Percentiles rank a stretch among this genome's conserved stretches.
Conservation (phyloP, 192 early-diverging fungal genomes). For the Umbelopsis isabellina region DNA sequence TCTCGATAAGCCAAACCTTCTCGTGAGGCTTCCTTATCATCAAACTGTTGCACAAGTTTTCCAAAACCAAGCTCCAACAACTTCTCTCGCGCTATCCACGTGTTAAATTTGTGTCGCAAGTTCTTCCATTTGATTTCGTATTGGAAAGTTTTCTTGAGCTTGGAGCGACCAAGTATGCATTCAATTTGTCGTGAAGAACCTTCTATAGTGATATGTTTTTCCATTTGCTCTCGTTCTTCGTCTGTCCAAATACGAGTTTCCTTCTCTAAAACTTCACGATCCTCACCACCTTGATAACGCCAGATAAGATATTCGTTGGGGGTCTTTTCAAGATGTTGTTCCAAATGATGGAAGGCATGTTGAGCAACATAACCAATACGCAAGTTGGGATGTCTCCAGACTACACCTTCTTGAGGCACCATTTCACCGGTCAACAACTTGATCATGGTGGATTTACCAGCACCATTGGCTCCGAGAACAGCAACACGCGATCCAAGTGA, state of each 20-base stretch:
- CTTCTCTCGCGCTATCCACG: constrained; percentile 71
- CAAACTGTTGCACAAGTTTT: constrained; percentile 78
- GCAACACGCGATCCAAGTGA: constrained; percentile 82
- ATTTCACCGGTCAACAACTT: constrained; percentile 80
- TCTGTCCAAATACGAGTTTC: constrained; percentile 64
- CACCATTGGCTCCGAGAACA: constrained; percentile 83
- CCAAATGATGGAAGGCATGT: constrained; percentile 87
- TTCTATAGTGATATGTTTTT: constrained; percentile 53
- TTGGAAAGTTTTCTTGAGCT: constrained; percentile 79
- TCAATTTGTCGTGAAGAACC: constrained; percentile 67
- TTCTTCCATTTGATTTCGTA: constrained; percentile 81
- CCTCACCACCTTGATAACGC: constrained; percentile 81
- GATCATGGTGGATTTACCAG: constrained; percentile 86
- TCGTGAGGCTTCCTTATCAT: constrained; percentile 75
- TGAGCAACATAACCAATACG: constrained; percentile 88
- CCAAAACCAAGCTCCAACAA: constrained; percentile 72
- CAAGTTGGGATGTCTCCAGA: constrained; percentile 82
- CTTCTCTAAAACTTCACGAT: constrained; percentile 76
- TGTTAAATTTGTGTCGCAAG: constrained; percentile 65
- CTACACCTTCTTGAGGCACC: constrained; percentile 65
- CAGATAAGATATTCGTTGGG: constrained; percentile 86
- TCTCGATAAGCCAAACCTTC: constrained; percentile 71
- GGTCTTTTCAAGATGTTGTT: constrained; percentile 81
- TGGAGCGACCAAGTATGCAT: constrained; percentile 68
- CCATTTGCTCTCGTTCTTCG: constrained; percentile 72